Evolutionary conservation across 2,329 filamentous ascomycete species (phyloP), one percentile per base, ranked within the genome.

Genomic region (Amylocarpus encephaloides): DNA sequence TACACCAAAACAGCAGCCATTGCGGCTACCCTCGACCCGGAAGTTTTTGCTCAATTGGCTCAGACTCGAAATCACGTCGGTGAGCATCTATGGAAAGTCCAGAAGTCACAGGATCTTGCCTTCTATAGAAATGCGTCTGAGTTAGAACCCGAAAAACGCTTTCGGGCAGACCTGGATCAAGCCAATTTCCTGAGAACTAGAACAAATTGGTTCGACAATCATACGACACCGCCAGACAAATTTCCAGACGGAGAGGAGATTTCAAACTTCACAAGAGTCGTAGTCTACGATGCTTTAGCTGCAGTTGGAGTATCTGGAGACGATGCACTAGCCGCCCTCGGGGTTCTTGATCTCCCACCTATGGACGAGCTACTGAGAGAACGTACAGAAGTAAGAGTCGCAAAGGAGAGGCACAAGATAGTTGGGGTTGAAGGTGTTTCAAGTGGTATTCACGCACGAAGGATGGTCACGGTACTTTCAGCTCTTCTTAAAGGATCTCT

Each of bases 251-350:
- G 54, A 11, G 49, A 57, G 15, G 56, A 55, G 16, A 32, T 62
- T 6, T 46, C 57, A 1, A 62, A 55, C 22, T 57, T 63, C 44
- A 57, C 50, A 15, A 60, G 58, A 40, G 49, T 63, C 9, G 53
- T 59, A 6, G 58, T 54, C 2, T 65, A 65, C 38, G 62, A 65
- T 46, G 61, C 61, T 16, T 39, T 65, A 1, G 62, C 62, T 5
- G 62, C 62, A 5, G 43, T 64, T 26, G 62, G 58, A 3, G 53
- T 58, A 1, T 51, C 54, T 4, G 59, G 59, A n/a, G 49, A 60
- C 9, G 60, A 62, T 51, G 49, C 59, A 1, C 43, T 64, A 2
- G 13, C 54, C 1, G 12, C 16, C 26, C 43, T 52, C 12, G 29
- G 43, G 1, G 44, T 55, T 26, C 45, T 54, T 10, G 38, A 50